Percentiles rank a stretch among this genome's conserved stretches.
These are phyloP conservation scores for Didymella exigua DNA, from an alignment of 2,329 filamentous ascomycete genomes.

Conservation along the genomic window DNA sequence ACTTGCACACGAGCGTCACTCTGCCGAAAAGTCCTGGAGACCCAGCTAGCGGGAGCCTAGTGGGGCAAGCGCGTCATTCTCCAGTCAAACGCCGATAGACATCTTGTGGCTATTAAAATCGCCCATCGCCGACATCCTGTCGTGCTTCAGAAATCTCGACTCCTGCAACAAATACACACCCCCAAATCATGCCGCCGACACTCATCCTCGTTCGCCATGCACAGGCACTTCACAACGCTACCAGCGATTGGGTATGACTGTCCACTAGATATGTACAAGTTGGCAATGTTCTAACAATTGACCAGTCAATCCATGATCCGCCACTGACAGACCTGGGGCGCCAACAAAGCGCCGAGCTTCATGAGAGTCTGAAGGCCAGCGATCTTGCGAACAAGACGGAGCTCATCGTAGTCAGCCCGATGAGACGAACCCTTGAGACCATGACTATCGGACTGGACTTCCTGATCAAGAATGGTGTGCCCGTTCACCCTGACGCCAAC, in stretches of 20 bases:
- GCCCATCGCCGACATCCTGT: not conserved
- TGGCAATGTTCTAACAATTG: not conserved
- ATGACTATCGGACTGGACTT: slow-evolving; percentile 63
- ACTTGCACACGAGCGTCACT: not conserved
- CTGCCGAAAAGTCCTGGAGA: slow-evolving; percentile 2
- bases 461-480: slow-evolving; percentile 58
- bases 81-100: slow-evolving; percentile 11
- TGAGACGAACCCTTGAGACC: slow-evolving; percentile 70
- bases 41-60: slow-evolving; percentile 11
- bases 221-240: slow-evolving; percentile 53
- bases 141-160: not conserved
- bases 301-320: slow-evolving; percentile 48
- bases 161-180: not conserved
- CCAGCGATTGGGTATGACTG: slow-evolving; percentile 41
- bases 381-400: slow-evolving; percentile 54
- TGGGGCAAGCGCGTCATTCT: slow-evolving; percentile 18
- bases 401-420: slow-evolving; percentile 67
- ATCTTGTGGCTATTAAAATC: slow-evolving; percentile 12
- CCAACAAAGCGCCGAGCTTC: slow-evolving; percentile 50
- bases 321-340: slow-evolving; percentile 50
- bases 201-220: slow-evolving; percentile 55
- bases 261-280: not conserved
- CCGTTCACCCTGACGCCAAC: slow-evolving; percentile 62
- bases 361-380: slow-evolving; percentile 45
- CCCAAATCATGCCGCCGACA: slow-evolving; percentile 49